Base-by-base conservation (phyloP, 192 early-diverging fungal genomes). In the Gamsiella multidivaricata region DNA sequence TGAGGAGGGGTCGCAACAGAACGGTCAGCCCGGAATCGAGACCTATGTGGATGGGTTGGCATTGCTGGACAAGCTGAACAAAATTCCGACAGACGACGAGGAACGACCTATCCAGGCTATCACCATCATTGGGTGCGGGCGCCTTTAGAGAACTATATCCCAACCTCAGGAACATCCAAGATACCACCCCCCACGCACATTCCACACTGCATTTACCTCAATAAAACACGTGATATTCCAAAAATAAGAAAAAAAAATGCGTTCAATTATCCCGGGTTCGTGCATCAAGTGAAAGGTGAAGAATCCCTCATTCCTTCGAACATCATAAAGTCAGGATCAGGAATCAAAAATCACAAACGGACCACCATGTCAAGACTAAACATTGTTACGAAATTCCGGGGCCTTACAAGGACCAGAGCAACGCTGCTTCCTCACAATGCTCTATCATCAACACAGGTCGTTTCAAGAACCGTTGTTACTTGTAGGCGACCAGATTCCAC, bases 41-140 rank as follows among this genome's bases (percentile, higher is more conserved):
- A 50, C 32, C 5, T 64, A 55, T 46, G 56, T 56, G 1, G 65
- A 68, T 49, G 72, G 72, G 23, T 54, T 65, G 36, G 72, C 64
- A 18, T 42, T 76, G 65, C 39, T 76, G 42, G 72, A 76, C 9
- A 76, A 76, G 36, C 36, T 76, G 72, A 76, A 76, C 53, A 76
- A 62, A 51, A 76, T 76, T 34, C 72, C 72, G 2, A 76, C 72
- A 0, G 72, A 76, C 42, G 65, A 42, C 8, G 64, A 67, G 20
- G 72, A 76, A 45, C 50, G 72, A 26, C 72, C 72, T 3, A 76
- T 76, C 25, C 59, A 55, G 31, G 64, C 65, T 8, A 66, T 76
- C 29, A 76, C 72, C 15, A 33, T 76, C 31, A 68, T 68, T 62
- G 72, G 72, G 20, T 76, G 72, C 50, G 72, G 72, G 18, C 64